Evolutionary conservation across 331 rosid species (phyloP).

Genomic region (Malus hybrid): DNA sequence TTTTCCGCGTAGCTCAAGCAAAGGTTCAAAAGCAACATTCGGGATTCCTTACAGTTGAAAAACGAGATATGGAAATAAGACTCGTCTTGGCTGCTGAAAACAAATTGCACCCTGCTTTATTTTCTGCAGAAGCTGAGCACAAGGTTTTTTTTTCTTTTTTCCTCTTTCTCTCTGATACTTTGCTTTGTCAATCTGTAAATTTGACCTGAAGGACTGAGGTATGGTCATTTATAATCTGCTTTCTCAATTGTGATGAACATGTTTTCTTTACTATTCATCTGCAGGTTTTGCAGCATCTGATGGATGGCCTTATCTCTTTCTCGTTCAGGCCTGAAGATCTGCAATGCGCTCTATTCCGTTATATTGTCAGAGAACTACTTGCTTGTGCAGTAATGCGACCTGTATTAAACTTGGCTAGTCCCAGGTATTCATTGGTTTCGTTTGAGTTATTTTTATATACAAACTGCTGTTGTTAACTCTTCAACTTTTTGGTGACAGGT

Average conservation of each 20-base stretch:
- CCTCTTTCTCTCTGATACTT: not conserved
- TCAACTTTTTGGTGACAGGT: conserved; percentile 50
- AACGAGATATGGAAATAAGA: conserved; percentile 63
- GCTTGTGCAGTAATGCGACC: conserved; percentile 96
- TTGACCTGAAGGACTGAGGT: conserved; percentile 11
- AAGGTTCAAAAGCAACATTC: conserved; percentile 55
- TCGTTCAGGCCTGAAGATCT: conserved; percentile 77
- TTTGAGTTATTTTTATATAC: conserved; percentile 5
- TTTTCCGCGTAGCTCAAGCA: conserved; percentile 67
- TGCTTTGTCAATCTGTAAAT: conserved; percentile 10
- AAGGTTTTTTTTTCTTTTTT: conserved; percentile 50
- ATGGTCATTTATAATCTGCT: conserved; percentile 3
- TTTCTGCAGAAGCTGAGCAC: conserved; percentile 96
- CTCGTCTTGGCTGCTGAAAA: conserved; percentile 63
- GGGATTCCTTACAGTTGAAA: conserved; percentile 47
- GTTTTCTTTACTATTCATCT: conserved; percentile 21
- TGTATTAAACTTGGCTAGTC: conserved; percentile 76
- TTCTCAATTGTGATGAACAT: conserved; percentile 17
- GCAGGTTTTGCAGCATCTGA: conserved; percentile 91
- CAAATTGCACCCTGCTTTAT: conserved; percentile 93
- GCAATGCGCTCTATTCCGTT: conserved; percentile 80
- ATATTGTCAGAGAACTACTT: conserved; percentile 81
- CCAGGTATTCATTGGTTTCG: conserved; percentile 45
- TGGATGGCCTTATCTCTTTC: conserved; percentile 76
- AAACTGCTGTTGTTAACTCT: conserved; percentile 14